Evolutionary conservation across 176 grass and related monocot species (phyloP).

Genomic region (Paspalum notatum): DNA sequence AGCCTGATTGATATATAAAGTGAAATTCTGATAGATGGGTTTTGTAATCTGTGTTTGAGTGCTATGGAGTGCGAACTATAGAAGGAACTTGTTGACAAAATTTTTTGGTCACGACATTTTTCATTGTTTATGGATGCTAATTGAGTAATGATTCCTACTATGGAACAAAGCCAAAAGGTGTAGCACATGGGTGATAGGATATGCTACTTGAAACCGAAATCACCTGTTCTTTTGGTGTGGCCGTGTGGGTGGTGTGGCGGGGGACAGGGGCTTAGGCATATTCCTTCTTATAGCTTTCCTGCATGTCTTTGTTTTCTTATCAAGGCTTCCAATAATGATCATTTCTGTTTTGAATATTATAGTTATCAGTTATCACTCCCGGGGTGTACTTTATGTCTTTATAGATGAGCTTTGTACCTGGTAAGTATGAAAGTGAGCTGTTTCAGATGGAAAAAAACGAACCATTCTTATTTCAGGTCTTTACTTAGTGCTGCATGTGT

Average conservation of each 20-base stretch:
- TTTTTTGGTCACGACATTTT: background rate
- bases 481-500: background rate
- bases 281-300: too few species aligned
- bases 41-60: background rate
- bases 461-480: background rate
- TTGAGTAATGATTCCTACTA: background rate
- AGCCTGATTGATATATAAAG: background rate
- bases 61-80: background rate
- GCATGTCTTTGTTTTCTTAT: background rate
- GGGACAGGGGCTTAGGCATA: background rate
- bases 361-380: background rate
- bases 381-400: background rate
- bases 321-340: background rate
- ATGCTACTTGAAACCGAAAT: too few species aligned
- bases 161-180: too few species aligned
- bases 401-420: too few species aligned
- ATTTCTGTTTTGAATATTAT: background rate
- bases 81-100: background rate
- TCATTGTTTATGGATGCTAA: background rate
- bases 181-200: too few species aligned
- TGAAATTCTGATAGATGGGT: background rate
- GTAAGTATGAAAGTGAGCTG: too few species aligned
- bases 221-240: too few species aligned
- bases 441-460: background rate
- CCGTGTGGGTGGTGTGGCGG: too few species aligned